These are phyloP conservation scores for Quercus cerris DNA, from an alignment of 306 rosid species.

Conservation along the genomic window DNA sequence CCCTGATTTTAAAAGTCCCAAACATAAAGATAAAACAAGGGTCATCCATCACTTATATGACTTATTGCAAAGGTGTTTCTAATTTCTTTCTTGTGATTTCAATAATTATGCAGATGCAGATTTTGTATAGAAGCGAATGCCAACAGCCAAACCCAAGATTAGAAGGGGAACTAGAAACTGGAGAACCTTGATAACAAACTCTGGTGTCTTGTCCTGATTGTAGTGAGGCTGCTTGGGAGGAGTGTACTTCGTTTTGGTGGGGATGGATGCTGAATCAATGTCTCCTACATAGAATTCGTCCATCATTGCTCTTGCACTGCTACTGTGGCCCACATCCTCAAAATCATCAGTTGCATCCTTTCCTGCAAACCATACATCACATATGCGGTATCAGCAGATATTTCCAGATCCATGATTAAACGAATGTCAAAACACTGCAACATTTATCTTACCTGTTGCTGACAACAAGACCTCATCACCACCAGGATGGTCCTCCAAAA, in stretches of 20 bases:
- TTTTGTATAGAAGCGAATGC: slow-evolving; percentile 67
- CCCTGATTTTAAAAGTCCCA: slow-evolving; percentile 16
- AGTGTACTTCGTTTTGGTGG: slow-evolving; percentile 50
- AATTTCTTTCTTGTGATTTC: background rate
- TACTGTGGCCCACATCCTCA: slow-evolving; percentile 84
- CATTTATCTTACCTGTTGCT: slow-evolving; percentile 53
- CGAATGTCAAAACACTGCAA: background rate
- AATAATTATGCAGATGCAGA: slow-evolving; percentile 39
- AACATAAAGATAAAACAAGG: slow-evolving; percentile 6
- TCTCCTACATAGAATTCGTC: slow-evolving; percentile 83
- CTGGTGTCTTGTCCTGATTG: slow-evolving; percentile 67
- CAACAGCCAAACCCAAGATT: slow-evolving; percentile 73
- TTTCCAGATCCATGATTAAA: slow-evolving; percentile 12
- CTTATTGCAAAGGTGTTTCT: slow-evolving; percentile 25
- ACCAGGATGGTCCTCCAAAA: slow-evolving; percentile 98
- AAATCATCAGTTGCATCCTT: slow-evolving; percentile 89
- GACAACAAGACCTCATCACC: slow-evolving; percentile 87
- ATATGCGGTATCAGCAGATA: slow-evolving; percentile 3
- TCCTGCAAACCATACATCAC: slow-evolving; percentile 46
- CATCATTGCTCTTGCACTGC: slow-evolving; percentile 75
- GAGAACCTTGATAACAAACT: slow-evolving; percentile 69
- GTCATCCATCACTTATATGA: slow-evolving; percentile 10
- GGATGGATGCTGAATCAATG: slow-evolving; percentile 58
- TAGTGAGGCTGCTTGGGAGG: slow-evolving; percentile 77
- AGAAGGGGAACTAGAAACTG: slow-evolving; percentile 76